A percentile compares a stretch with the other conserved stretches of the same genome.
Evolutionary conservation across 768 basidiomycete species (phyloP).

Genomic region (Suillus subalutaceus): DNA sequence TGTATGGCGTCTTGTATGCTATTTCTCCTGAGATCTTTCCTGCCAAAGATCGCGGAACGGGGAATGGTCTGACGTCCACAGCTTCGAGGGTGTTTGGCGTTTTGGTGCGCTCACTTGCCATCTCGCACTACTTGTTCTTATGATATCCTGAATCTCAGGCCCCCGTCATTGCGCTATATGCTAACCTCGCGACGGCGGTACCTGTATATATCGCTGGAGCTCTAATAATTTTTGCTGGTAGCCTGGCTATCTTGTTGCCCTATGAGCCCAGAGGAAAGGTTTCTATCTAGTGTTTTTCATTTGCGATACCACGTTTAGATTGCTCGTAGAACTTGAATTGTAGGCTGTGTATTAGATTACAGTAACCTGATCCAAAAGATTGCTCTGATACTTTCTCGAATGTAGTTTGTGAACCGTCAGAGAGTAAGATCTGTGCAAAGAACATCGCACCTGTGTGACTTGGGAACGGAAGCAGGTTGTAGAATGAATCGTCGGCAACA

Average conservation of each 20-base stretch:
- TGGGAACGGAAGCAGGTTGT: background rate
- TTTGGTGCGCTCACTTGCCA: slow-evolving; percentile 46
- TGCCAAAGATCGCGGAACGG: slow-evolving; percentile 73
- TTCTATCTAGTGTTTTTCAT: slow-evolving; percentile 48
- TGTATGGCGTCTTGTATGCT: slow-evolving; percentile 78
- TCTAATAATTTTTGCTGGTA: slow-evolving; percentile 61
- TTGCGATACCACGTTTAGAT: background rate
- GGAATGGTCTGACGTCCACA: slow-evolving; percentile 64
- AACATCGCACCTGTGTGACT: background rate
- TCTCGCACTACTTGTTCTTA: background rate
- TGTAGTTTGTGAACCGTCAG: background rate
- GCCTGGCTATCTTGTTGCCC: slow-evolving; percentile 63
- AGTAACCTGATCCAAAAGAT: background rate
- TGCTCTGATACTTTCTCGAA: background rate
- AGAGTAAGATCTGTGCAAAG: background rate
- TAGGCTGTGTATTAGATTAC: background rate
- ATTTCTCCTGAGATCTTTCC: slow-evolving; percentile 73
- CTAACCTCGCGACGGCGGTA: slow-evolving; percentile 61
- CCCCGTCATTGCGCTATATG: slow-evolving; percentile 72
- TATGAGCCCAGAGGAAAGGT: slow-evolving; percentile 78
- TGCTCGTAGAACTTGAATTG: background rate
- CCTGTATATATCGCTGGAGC: slow-evolving; percentile 76
- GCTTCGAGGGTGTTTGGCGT: slow-evolving; percentile 69
- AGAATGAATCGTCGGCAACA: slow-evolving; percentile 1
- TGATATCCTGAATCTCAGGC: slow-evolving; percentile 43